Evolutionary conservation across 108 stramenopile species (phyloP), one percentile per base, ranked within the genome.

Genomic region (Bacterosira constricta): DNA sequence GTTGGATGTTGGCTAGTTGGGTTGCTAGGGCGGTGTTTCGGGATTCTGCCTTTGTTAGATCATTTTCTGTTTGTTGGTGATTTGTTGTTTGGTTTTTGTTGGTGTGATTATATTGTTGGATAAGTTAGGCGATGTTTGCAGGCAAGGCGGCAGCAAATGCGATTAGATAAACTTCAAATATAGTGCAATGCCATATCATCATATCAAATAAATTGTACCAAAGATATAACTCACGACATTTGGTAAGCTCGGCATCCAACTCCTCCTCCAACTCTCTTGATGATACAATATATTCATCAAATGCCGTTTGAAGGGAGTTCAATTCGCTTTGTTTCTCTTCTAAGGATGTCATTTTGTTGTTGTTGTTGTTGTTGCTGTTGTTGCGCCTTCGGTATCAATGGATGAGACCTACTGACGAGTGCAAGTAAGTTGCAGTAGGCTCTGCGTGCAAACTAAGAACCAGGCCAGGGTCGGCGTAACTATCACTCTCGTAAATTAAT

Each of bases 271-370:
- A 55, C 54, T 95, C 94, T 34, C 91, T 75, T 29, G 86, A 87
- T 45, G 81, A 80, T 11, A 86, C 88, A 66, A 95, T 93, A 77
- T 93, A 95, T 62, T 95, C 94, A 79, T 95, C 94, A 68, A 95
- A 95, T 36, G 90, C 91, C 18, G 85, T 73, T 77, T 95, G 94
- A 61, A 95, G 77, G 35, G 91, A 89, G 34, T 89, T 88, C 57
- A 95, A 80, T 70, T 95, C 94, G 15, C 89, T 86, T 66, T 92
- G 91, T 35, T 90, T 89, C 58, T 91, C 94, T 39, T 83, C 85
- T 56, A 93, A 1, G 45, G 81, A 63, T 12, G 72, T 64, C 79
- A 73, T 80, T 44, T 9, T 68, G 13, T 34, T 15, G 2, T 34
- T 44, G 17, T 44, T 1, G 2, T 44, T 44, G n/a, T n/a, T n/a